Evolutionary conservation across 2,329 filamentous ascomycete species (phyloP), one percentile per base, ranked within the genome.

Genomic region (Aaosphaeria arxii): DNA sequence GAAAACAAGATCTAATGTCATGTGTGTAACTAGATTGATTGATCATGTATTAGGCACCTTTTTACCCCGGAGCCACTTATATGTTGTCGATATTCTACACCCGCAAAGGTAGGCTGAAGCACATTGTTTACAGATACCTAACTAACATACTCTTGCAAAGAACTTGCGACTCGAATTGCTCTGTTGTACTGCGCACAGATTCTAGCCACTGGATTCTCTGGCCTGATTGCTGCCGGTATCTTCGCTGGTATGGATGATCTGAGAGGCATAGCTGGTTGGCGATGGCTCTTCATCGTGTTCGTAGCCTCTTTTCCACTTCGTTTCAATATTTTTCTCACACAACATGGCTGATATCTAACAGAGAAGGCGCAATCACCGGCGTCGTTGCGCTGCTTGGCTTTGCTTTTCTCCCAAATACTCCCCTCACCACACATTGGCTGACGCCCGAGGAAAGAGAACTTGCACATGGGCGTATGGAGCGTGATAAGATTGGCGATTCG

Each of bases 51-150:
- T 2, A 11, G 17, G 7, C 24, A 11, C 17, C 9, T 6, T 85
- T 85, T 59, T 74, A 85, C 39, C 83, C 84, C 0, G 84, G 84
- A 33, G 80, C 80, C 0, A 74, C 85, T 4, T 75, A 85, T 40
- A 80, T 85, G 48, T 72, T 86, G 32, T 82, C 80, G 0, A 82
- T 84, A 49, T 87, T 83, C 76, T 87, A 87, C 62, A 86, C 83
- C 1, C 75, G 82, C 38, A 77, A 78, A 45, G 28, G 28, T 17
- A 80, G 83, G 66, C 58, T 84, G 51, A 75, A 77, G 11, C 69
- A 71, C 46, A 71, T 80, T 44, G 81, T 83, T 55, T 79, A 80
- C 47, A 74, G 84, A 30, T 65, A 84, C 24, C 84, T 83, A 65
- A 79, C 79, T 43, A 31, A 43, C 29, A 11, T 3, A 6, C 7